These are phyloP conservation scores for Elsinoe ampelina DNA, from an alignment of 2,329 filamentous ascomycete species.

Conservation along the genomic window DNA sequence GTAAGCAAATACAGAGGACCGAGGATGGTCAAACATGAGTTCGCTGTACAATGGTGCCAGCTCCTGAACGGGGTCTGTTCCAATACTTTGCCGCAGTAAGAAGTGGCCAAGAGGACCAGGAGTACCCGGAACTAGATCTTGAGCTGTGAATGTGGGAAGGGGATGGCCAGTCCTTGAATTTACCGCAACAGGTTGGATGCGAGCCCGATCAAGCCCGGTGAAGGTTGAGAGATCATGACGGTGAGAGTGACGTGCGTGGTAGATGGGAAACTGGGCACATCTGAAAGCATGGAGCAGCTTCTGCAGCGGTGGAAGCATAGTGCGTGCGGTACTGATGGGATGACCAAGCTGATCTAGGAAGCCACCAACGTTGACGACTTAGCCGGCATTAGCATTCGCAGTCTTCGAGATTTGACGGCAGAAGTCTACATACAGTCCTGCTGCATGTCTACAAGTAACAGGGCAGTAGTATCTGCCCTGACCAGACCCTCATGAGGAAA, in stretches of 20 bases:
- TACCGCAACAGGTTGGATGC: neutral
- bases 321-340: slow-evolving; percentile 7
- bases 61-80: slow-evolving; percentile 10
- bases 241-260: slow-evolving; percentile 11
- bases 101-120: slow-evolving; percentile 11
- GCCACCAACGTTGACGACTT: slow-evolving; percentile 6
- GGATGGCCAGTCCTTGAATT: neutral
- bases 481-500: slow-evolving; percentile 10
- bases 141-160: neutral
- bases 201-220: neutral
- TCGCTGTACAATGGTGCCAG: slow-evolving; percentile 7
- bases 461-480: slow-evolving; percentile 5
- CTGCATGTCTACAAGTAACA: slow-evolving; percentile 11
- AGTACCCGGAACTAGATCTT: slow-evolving; percentile 10
- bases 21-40: slow-evolving; percentile 10
- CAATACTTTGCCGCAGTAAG: slow-evolving; percentile 3
- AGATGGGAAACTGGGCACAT: slow-evolving; percentile 4
- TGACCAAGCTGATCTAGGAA: slow-evolving; percentile 7
- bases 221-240: slow-evolving; percentile 12
- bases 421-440: slow-evolving; percentile 5
- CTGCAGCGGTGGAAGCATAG: slow-evolving; percentile 2
- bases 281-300: slow-evolving; percentile 3
- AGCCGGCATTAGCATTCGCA: neutral
- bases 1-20: slow-evolving; percentile 9
- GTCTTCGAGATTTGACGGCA: neutral